phyloP scores from a whole-genome alignment of 2,329 filamentous ascomycete genomes.

The Aurifilum marmelostoma region DNA sequence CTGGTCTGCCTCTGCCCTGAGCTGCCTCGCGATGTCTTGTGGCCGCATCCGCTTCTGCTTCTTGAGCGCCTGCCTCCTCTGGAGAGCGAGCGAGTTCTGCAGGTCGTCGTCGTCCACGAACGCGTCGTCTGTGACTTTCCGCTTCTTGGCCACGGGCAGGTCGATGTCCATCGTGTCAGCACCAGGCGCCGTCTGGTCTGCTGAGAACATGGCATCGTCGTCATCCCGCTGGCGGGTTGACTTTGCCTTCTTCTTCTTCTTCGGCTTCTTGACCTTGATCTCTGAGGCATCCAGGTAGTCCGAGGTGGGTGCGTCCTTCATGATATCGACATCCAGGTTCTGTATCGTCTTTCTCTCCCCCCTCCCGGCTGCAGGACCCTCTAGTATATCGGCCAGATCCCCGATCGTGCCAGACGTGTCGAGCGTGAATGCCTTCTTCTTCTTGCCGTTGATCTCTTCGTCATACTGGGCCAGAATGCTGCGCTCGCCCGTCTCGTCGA shows the following conservation, averaged over 20 bases:
- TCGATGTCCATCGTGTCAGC: constrained; percentile 78
- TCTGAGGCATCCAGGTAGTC: constrained; percentile 88
- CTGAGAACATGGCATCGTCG: constrained; percentile 58
- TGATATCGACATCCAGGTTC: constrained; percentile 75
- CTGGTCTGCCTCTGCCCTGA: constrained; percentile 66
- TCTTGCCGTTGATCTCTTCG: constrained; percentile 91
- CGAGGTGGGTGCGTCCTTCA: constrained; percentile 65
- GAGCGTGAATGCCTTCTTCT: constrained; percentile 82
- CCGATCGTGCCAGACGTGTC: constrained; percentile 74
- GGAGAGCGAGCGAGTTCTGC: constrained; percentile 81
- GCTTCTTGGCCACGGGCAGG: constrained; percentile 55
- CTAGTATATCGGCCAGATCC: constrained; percentile 62
- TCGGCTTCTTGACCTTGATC: constrained; percentile 92
- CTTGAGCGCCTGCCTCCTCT: constrained; percentile 82
- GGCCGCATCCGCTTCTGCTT: constrained; percentile 87
- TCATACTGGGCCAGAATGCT: constrained; percentile 89
- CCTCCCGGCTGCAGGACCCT: constrained; percentile 49
- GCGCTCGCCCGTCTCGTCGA: constrained; percentile 66
- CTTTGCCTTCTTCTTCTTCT: constrained; percentile 88
- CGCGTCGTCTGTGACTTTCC: constrained; percentile 65
- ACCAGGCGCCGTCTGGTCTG: constrained; percentile 42
- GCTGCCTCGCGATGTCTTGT: constrained; percentile 82
- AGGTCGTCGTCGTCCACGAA: constrained; percentile 93
- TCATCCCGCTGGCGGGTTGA: constrained; percentile 72
- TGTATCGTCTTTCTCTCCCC: constrained; percentile 66